Base-by-base conservation (phyloP, 73 alveolate species). In the Paramecium biaurelia region DNA sequence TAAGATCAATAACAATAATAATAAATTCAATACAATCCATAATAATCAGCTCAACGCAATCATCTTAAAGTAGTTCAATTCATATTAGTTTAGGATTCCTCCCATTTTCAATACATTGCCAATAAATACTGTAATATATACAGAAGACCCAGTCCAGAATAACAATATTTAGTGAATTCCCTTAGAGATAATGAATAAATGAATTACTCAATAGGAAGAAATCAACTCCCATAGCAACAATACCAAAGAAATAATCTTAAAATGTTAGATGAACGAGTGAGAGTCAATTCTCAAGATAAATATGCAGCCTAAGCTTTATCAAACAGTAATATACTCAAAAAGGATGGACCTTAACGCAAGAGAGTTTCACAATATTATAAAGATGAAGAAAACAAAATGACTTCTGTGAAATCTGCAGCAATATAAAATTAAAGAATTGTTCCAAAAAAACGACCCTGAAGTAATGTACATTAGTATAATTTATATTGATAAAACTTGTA, bases 81-180 rank as follows among this genome's bases (percentile, higher is more conserved):
- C 14, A 15, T 18, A 53, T 53, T 53, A 18, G 68, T 67, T 67
- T 67, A 67, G 84, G 84, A 67, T 14, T 67, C 84, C 9, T 67
- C 84, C 6, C 84, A 67, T 14, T 67, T 67, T 18, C 12, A 67
- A 67, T 67, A 67, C 4, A 67, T 67, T 7, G 84, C 84, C 26
- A 67, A 67, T 67, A 67, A 67, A 32, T 67, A 67, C 11, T 30
- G 84, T 67, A 67, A 67, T n/a, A 67, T 67, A 12, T 67, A 67
- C 11, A 67, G 84, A 32, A 67, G 84, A 32, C 84, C 84, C 3
- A 67, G 53, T 24, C 84, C 84, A 67, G 84, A 67, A 67, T 67
- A 67, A 67, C 7, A 67, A 67, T 30, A 26, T 30, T 32, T 32
- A 26, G 45, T 32, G 1, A 26, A 67, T 23, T 32, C 38, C 0